These are phyloP conservation scores for Colletotrichum graminicola DNA, from an alignment of 2,329 filamentous ascomycete species.

Conservation along the genomic window DNA sequence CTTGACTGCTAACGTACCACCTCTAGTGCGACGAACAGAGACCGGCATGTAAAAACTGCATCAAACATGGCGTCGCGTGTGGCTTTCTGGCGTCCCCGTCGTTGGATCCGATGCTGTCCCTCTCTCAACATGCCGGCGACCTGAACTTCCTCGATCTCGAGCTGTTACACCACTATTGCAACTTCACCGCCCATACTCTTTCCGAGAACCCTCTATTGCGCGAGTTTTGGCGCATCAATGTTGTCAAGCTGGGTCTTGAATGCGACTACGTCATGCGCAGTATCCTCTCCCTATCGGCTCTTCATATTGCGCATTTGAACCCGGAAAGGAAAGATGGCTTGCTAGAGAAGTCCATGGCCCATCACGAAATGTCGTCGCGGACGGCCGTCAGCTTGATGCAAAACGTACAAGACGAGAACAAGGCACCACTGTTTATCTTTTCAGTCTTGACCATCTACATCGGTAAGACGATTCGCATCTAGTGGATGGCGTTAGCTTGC, in stretches of 20 bases:
- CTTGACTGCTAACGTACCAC: conserved; percentile 8
- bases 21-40: conserved; percentile 55
- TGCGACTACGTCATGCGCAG: conserved; percentile 62
- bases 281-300: conserved; percentile 61
- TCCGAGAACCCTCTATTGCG: conserved; percentile 56
- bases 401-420: conserved; percentile 33
- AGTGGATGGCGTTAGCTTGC: background rate
- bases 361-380: conserved; percentile 49
- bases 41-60: conserved; percentile 56
- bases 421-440: conserved; percentile 41
- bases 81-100: conserved; percentile 47
- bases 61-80: conserved; percentile 55
- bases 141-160: conserved; percentile 61
- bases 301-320: conserved; percentile 58
- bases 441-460: conserved; percentile 42
- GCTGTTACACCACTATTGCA: conserved; percentile 65
- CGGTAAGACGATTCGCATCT: conserved; percentile 5
- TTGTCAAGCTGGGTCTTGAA: conserved; percentile 60
- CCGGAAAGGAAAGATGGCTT: conserved; percentile 42
- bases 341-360: conserved; percentile 41
- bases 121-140: conserved; percentile 34
- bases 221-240: conserved; percentile 60
- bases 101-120: conserved; percentile 31
- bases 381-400: conserved; percentile 47
- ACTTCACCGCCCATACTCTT: conserved; percentile 62